Evolutionary conservation across 306 rosid genomes (phyloP), one percentile per base, ranked within the genome.

Genomic region (Quercus suber): DNA sequence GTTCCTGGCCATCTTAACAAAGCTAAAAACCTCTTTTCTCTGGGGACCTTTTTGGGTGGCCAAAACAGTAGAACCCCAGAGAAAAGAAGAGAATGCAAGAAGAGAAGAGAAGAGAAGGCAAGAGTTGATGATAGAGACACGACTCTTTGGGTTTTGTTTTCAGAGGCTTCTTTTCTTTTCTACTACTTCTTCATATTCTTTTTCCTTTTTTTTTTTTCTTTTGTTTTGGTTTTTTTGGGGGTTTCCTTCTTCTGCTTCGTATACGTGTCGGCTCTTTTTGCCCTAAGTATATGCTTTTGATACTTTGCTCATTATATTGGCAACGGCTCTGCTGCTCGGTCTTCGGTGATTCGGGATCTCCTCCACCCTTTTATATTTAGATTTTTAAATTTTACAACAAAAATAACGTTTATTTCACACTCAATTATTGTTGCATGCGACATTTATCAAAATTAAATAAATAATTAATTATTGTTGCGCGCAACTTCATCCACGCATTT

Each of bases 401-500:
- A 6, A 37, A 6, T 37, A 37, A 37, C 10, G 11, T 37, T 37
- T 37, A 37, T 37, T 37, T 37, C 45, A 37, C 11, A 37, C 45
- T 37, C 45, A 37, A 37, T 37, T 37, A 2, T 37, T 37, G 45
- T 37, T 37, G 2, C 45, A 37, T 11, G 8, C 45, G 8, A 37
- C 45, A 37, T 37, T 37, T 37, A 37, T 37, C 10, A 37, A 7
- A 37, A 37, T 6, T 35, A 6, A 37, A 7, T 7, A 37, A 37
- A 6, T 6, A 37, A 1, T 0, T 37, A 37, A 37, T 37, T 37
- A 37, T 7, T 37, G 11, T 7, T 37, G 11, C 11, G 2, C 0
- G 0, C 45, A 2, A 7, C 1, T 23, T 23, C 2, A 0, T 2
- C 2, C 11, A 2, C 0, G 0, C 11, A 37, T 37, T 37, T 37